Evolutionary conservation across 352 stramenopile species (phyloP).

Genomic region (Pythium sp.): DNA sequence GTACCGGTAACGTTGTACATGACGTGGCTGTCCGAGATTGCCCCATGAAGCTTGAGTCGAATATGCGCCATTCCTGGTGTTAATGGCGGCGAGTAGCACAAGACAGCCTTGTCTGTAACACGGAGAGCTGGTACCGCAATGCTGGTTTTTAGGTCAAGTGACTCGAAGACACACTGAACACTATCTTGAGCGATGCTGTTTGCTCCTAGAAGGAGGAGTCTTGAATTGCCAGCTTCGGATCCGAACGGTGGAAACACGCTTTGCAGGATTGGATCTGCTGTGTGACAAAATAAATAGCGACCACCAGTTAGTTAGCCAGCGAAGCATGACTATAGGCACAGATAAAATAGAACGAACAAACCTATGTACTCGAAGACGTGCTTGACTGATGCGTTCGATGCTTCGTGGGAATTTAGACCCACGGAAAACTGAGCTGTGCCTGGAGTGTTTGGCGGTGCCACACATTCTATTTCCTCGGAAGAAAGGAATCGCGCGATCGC

Average conservation of each 20-base stretch:
- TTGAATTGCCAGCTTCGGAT: not conserved
- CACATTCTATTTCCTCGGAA: not conserved
- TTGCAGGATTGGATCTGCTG: constrained; percentile 12
- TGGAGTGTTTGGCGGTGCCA: not conserved
- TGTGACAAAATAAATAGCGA: not conserved
- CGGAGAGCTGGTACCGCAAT: constrained; percentile 1
- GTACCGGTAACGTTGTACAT: constrained; percentile 10
- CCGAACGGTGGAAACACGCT: constrained; percentile 13
- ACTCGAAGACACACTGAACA: constrained; percentile 15
- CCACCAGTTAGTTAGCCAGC: not conserved
- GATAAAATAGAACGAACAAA: not conserved
- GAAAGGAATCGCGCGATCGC: constrained; percentile 9
- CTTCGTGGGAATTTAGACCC: not conserved
- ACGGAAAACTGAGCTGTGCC: constrained; percentile 5
- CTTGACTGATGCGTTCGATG: not conserved
- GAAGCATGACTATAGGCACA: not conserved
- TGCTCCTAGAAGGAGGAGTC: constrained; percentile 6
- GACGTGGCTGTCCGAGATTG: not conserved
- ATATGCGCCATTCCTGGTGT: not conserved
- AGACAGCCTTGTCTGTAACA: constrained; percentile 4
- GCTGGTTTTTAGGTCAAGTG: not conserved
- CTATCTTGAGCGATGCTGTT: constrained; percentile 10
- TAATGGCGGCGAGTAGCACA: constrained; percentile 10
- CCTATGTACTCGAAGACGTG: constrained; percentile 17
- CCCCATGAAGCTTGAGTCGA: constrained; percentile 8